Base-by-base conservation (phyloP, 2,329 filamentous ascomycete species). In the Alternaria gaisen region DNA sequence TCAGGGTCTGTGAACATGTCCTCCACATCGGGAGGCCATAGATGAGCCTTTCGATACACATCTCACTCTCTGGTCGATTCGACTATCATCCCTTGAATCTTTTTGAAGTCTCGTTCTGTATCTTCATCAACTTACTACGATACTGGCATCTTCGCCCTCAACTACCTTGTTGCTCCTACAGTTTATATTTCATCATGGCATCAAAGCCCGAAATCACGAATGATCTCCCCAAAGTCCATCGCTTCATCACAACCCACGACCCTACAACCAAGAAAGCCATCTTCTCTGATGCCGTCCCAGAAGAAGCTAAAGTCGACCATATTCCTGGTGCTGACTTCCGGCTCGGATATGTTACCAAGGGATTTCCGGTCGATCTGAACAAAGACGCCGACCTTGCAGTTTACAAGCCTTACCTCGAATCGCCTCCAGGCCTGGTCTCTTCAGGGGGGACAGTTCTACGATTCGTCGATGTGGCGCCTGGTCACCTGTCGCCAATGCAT, bases 341-440 rank as follows among this genome's bases (percentile, higher is more conserved):
- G 18, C 80, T 85, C 4, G 78, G 77, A 41, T 87, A 86, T 68
- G 79, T 82, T 6, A 83, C 85, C 3, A 78, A 81, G 32, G 69
- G 75, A 38, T 81, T 80, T 58, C 84, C 85, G 0, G 79, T 81
- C 14, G 66, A 82, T 38, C 72, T 87, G 38, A 79, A 79, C 70
- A 63, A 73, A 10, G 78, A 83, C 51, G 69, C 77, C 52, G 85
- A 87, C 68, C 68, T 87, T 5, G 58, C 66, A 10, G 71, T 73
- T 9, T 86, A 87, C 75, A 73, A 80, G 44, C 66, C 70, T 36
- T 81, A 81, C 63, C 76, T 85, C 11, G 60, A 74, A 7, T 70
- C 76, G 20, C 79, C 82, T 1, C 83, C 85, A 0, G 85, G 85
- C 0, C 76, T 87, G 5, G 79, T 81, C 7, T 74, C 83, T 18